phyloP scores from a whole-genome alignment of 2,329 filamentous ascomycete species.

The Alternaria arbusti region DNA sequence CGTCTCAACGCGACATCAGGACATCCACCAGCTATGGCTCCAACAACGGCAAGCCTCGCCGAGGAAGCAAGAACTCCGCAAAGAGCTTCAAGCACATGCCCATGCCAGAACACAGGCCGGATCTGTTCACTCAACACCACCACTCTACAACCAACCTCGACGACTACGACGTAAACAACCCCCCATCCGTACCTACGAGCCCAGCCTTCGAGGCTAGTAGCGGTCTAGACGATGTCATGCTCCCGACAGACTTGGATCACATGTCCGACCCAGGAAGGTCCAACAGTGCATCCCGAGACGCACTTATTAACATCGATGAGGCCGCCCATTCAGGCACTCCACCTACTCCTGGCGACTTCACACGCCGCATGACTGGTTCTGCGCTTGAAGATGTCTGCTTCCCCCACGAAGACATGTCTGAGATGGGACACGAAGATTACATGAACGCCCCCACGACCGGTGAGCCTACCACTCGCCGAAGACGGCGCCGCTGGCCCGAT shows the following conservation, averaged over 20 bases:
- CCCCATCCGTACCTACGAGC: conserved; percentile 66
- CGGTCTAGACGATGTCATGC: conserved; percentile 68
- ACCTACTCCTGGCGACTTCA: conserved; percentile 30
- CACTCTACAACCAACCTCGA: conserved; percentile 40
- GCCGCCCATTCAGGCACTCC: conserved; percentile 58
- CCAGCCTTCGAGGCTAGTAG: conserved; percentile 61
- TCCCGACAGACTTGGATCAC: conserved; percentile 66
- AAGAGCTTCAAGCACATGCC: conserved; percentile 36
- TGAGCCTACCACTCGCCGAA: conserved; percentile 52
- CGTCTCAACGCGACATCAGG: conserved; percentile 44
- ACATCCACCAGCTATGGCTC: conserved; percentile 45
- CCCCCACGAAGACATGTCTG: conserved; percentile 77
- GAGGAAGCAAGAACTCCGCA: conserved; percentile 40
- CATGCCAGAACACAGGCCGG: conserved; percentile 22
- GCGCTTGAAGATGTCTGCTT: conserved; percentile 93
- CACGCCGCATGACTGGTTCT: conserved; percentile 55
- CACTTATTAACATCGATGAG: conserved; percentile 60
- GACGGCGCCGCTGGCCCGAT: conserved; percentile 79
- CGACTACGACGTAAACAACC: conserved; percentile 70
- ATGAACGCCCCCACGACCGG: conserved; percentile 57
- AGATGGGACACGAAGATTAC: conserved; percentile 78
- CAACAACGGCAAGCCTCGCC: conserved; percentile 40
- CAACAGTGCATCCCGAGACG: conserved; percentile 48
- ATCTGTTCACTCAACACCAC: conserved; percentile 33
- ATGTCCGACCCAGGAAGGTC: conserved; percentile 29